Evolutionary conservation across 441 rosid genomes (phyloP), one percentile per base, ranked within the genome.

Genomic region (Populus trichocarpa): DNA sequence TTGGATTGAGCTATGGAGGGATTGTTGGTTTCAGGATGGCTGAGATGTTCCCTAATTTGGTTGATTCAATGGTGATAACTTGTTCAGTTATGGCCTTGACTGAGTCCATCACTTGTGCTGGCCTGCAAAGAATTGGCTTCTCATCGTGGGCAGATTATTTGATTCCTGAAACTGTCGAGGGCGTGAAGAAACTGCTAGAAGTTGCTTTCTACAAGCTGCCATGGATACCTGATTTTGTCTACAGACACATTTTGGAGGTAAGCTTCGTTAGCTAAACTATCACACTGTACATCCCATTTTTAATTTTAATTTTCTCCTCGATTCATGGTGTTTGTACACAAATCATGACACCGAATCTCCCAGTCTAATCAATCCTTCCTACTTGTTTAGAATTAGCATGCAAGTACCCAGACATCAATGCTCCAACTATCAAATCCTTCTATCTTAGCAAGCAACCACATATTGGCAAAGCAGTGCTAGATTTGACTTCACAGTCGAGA

Each of bases 1-100:
- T 87, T 20, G 83, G 89, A 28, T 25, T 78, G 4, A 87, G 90
- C 70, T 87, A 85, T 30, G 88, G 90, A 0, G 89, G 86, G 42
- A 32, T 82, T 42, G 83, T 82, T 23, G 84, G 84, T 59, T 83
- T 87, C 79, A 86, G 78, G 76, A 79, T 89, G 85, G 89, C 88
- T 0, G 81, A 82, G 72, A 64, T 77, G 76, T 81, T 16, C 10
- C 86, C 90, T 4, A 80, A 81, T 12, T 70, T 89, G 79, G 89
- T 89, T 2, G 72, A 66, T 46, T 82, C 86, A 2, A 25, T 87
- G 86, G 87, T 84, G 20, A 76, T 80, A 13, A 80, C 53, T 8
- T 6, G 83, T 65, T 72, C 83, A 2, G 82, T 64, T 8, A 36
- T 82, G 72, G 83, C 78, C 16, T 12, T 85, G 70, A 88, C 86